A percentile compares a stretch with the other conserved stretches of the same genome.
phyloP scores from a whole-genome alignment of 305 asterid species.

The Andrographis paniculata region DNA sequence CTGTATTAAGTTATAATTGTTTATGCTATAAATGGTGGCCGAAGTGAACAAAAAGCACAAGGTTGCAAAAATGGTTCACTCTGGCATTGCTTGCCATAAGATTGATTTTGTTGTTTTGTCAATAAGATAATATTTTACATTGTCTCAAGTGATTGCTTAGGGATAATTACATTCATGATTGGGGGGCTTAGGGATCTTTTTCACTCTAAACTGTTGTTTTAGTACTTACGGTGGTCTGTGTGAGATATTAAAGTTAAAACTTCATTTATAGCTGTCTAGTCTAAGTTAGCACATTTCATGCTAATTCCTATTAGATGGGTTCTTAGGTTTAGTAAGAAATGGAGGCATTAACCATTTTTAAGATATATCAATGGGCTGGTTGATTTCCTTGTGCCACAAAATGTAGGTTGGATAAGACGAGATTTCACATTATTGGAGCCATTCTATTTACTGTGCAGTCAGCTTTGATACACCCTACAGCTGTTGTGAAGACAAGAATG shows the following conservation, averaged over 20 bases:
- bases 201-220: too few relatives aligned
- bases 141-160: neutral
- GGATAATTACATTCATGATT: neutral
- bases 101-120: neutral
- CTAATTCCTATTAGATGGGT: too few relatives aligned
- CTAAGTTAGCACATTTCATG: too few relatives aligned
- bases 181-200: neutral
- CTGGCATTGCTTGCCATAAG: neutral
- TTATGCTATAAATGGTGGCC: neutral
- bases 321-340: too few relatives aligned
- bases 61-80: neutral
- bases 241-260: neutral
- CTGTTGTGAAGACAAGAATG: conserved; percentile 87
- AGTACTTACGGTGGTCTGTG: neutral
- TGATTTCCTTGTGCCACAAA: conserved; percentile 17
- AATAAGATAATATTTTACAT: neutral
- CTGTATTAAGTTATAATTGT: neutral
- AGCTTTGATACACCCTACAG: conserved; percentile 81
- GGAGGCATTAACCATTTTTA: neutral
- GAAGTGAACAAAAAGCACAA: neutral
- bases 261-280: too few relatives aligned
- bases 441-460: conserved; percentile 77
- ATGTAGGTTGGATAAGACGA: conserved; percentile 74
- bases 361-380: conserved; percentile 7
- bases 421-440: conserved; percentile 82